phyloP scores from a whole-genome alignment of 176 grass and related monocot genomes.

The Sorghum bicolor region Sorghum_bicolor_NCBIv3 NC_012876.2:58429001-58429500 shows the following conservation, averaged over 20 bases:
- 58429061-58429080: neutral
- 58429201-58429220: conserved; percentile 47
- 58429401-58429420: neutral
- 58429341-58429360: neutral
- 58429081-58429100: neutral
- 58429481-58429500: neutral
- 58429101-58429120: conserved; percentile 37
- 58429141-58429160: conserved; percentile 73
- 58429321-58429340: neutral
- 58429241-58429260: conserved; percentile 70
- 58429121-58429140: conserved; percentile 54
- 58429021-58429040: neutral
- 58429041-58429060: neutral
- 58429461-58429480: neutral
- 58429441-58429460: neutral
- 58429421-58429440: neutral
- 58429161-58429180: conserved; percentile 66
- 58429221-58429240: conserved; percentile 34
- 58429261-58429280: conserved; percentile 74
- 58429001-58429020: neutral
- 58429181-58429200: conserved; percentile 41
- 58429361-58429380: neutral
- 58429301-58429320: neutral
- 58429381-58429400: neutral
- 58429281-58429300: conserved; percentile 81